Conservation (phyloP, 1,284 basidiomycete species). For the Apiotrichum brassicae region DNA sequence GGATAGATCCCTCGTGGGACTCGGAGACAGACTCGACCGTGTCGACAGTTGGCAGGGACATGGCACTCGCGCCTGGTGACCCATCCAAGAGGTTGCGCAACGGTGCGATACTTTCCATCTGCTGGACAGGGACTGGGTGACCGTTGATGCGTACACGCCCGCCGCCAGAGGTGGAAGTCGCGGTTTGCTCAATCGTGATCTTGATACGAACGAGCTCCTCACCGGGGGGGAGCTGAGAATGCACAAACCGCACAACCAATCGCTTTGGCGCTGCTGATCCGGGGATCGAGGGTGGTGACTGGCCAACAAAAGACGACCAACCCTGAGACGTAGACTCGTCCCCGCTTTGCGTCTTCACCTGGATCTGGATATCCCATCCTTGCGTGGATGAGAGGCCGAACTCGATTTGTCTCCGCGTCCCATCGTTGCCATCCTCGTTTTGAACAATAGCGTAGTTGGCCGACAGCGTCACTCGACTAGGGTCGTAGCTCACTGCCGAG, state of each 20-base stretch:
- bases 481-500: slow-evolving; percentile 68
- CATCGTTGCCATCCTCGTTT: slow-evolving; percentile 54
- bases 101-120: slow-evolving; percentile 22
- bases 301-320: slow-evolving; percentile 66
- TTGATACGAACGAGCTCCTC: slow-evolving; percentile 72
- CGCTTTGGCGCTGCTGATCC: slow-evolving; percentile 52
- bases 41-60: slow-evolving; percentile 34
- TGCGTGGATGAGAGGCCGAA: slow-evolving; percentile 67
- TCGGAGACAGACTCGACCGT: slow-evolving; percentile 19
- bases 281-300: slow-evolving; percentile 39
- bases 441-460: slow-evolving; percentile 77
- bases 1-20: slow-evolving; percentile 18
- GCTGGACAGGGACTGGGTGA: slow-evolving; percentile 61
- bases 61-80: slow-evolving; percentile 36
- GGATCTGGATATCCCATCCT: slow-evolving; percentile 82
- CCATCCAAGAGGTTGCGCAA: slow-evolving; percentile 30
- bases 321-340: slow-evolving; percentile 56
- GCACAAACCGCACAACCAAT: slow-evolving; percentile 62
- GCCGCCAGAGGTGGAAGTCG: slow-evolving; percentile 43
- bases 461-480: slow-evolving; percentile 70
- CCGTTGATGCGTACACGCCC: slow-evolving; percentile 68
- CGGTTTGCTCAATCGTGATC: slow-evolving; percentile 70
- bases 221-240: slow-evolving; percentile 54
- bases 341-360: slow-evolving; percentile 61
- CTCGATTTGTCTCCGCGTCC: slow-evolving; percentile 61